These are phyloP conservation scores for Tephrocybe sp. DNA, from an alignment of 768 basidiomycete species.

Conservation along the genomic window DNA sequence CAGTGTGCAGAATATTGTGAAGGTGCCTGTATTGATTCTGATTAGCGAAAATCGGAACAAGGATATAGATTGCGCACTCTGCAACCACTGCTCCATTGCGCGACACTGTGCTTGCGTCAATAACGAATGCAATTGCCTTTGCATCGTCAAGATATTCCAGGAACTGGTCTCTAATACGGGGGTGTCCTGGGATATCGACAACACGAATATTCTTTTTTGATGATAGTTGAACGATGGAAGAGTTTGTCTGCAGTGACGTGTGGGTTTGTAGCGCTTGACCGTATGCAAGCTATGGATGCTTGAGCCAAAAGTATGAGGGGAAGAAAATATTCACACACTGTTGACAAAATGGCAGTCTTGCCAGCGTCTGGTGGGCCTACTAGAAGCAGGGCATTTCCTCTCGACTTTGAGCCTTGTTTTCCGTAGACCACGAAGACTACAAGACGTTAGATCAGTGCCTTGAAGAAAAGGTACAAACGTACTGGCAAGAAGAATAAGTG, in stretches of 20 bases:
- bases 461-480: background rate
- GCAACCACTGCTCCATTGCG: slow-evolving; percentile 74
- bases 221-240: slow-evolving; percentile 45
- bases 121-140: slow-evolving; percentile 73
- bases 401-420: slow-evolving; percentile 42
- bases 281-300: slow-evolving; percentile 56
- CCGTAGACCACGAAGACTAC: slow-evolving; percentile 46
- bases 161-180: slow-evolving; percentile 75
- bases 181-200: slow-evolving; percentile 85
- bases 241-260: slow-evolving; percentile 77
- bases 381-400: slow-evolving; percentile 68
- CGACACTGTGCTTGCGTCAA: slow-evolving; percentile 77
- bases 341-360: slow-evolving; percentile 76
- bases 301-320: background rate
- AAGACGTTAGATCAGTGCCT: background rate
- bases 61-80: slow-evolving; percentile 55
- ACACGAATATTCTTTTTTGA: slow-evolving; percentile 48
- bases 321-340: slow-evolving; percentile 55
- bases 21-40: slow-evolving; percentile 53
- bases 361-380: slow-evolving; percentile 76
- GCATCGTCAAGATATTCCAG: slow-evolving; percentile 61
- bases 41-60: background rate
- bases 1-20: slow-evolving; percentile 66
- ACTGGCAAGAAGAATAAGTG: slow-evolving; percentile 9
- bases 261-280: slow-evolving; percentile 65